Evolutionary conservation across 164 flowering plant genomes (phyloP).

Genomic region (Amborella trichopoda): DNA sequence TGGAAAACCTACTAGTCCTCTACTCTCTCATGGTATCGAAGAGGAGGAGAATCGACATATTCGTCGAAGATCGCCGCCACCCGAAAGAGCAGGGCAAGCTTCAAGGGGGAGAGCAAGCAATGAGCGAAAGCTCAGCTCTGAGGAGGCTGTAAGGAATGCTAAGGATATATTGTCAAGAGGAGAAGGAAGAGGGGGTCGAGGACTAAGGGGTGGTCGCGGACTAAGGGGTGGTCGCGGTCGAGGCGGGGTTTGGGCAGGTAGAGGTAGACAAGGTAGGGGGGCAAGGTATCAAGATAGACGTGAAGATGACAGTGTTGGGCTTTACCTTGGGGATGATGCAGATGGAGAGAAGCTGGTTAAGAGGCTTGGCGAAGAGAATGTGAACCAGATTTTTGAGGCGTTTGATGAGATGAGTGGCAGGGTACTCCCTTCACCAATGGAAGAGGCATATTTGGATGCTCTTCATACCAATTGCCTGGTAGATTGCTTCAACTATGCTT

Average conservation of each 20-base stretch:
- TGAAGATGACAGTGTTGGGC: conserved; percentile 13
- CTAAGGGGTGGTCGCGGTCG: conserved; percentile 13
- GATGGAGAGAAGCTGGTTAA: conserved; percentile 52
- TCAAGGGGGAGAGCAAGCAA: not conserved
- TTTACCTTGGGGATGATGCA: conserved; percentile 34
- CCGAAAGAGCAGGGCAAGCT: conserved; percentile 2
- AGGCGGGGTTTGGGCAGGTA: conserved; percentile 3
- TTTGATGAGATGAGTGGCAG: conserved; percentile 41
- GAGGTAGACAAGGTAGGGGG: conserved; percentile 13
- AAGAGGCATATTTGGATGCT: conserved; percentile 51
- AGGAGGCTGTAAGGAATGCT: conserved; percentile 6
- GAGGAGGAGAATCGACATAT: conserved; percentile 52
- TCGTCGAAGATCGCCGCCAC: conserved; percentile 6
- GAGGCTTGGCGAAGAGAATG: conserved; percentile 37
- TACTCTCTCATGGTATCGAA: conserved; percentile 6
- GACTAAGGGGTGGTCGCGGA: conserved; percentile 16
- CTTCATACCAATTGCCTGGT: conserved; percentile 45
- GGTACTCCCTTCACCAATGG: conserved; percentile 50
- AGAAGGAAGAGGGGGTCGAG: conserved; percentile 18
- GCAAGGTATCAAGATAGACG: not conserved
- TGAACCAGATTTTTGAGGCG: conserved; percentile 37
- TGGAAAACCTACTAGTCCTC: conserved; percentile 25
- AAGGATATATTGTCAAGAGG: conserved; percentile 6
- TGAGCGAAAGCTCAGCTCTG: conserved; percentile 4
- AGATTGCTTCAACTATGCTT: not conserved